Evolutionary conservation across 495 filamentous ascomycete genomes (phyloP).

Genomic region (Penicillium atrosanguineum): DNA sequence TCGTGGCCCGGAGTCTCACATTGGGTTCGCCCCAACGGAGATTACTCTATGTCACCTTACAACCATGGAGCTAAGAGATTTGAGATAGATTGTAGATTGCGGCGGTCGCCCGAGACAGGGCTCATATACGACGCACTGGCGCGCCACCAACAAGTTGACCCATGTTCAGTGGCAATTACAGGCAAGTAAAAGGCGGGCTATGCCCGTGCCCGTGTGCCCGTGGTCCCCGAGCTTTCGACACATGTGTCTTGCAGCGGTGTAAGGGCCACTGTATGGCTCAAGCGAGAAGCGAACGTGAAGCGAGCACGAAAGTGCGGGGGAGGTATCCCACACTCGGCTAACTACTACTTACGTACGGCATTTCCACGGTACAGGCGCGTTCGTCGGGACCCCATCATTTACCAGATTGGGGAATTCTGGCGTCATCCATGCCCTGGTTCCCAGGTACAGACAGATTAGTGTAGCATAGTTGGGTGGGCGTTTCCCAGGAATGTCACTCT

Average conservation of each 20-base stretch:
- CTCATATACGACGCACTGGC: not conserved
- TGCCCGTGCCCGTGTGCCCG: not conserved
- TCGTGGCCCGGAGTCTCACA: not conserved
- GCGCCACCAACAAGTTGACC: not conserved
- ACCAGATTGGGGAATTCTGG: conserved; percentile 6
- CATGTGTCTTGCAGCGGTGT: not conserved
- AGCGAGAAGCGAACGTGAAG: not conserved
- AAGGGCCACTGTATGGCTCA: not conserved
- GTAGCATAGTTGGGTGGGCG: not conserved
- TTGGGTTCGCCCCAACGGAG: not conserved
- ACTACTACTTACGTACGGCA: not conserved
- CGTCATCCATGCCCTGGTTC: not conserved
- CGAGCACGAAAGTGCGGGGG: conserved; percentile 16
- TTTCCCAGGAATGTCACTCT: not conserved
- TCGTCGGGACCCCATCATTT: conserved; percentile 1
- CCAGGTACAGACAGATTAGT: not conserved
- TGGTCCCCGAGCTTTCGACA: not conserved
- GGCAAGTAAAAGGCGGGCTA: not conserved
- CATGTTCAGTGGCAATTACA: not conserved
- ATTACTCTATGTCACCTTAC: not conserved
- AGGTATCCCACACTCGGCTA: conserved; percentile 5
- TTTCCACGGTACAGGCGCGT: conserved; percentile 9
- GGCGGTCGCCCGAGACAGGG: not conserved
- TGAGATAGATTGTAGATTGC: not conserved
- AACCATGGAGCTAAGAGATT: not conserved